Conservation (phyloP, 495 filamentous ascomycete species). For the Xylaria sp. region DNA sequence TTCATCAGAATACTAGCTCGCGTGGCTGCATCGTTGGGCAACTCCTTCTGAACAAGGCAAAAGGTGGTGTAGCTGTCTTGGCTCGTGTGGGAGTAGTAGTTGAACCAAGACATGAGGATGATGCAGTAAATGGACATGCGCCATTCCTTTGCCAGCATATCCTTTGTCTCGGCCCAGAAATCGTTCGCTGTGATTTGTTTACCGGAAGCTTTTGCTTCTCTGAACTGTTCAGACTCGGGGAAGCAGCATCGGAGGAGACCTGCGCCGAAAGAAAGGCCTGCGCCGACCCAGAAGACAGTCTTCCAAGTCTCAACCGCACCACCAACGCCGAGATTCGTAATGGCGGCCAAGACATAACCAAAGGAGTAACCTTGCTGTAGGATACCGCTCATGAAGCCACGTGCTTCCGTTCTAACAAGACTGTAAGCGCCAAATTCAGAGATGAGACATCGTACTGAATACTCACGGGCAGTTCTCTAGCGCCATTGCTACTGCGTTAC, state of each 20-base stretch:
- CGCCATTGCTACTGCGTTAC: constrained; percentile 81
- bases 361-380: constrained; percentile 80
- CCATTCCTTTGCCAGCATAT: constrained; percentile 73
- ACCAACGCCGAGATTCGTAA: constrained; percentile 71
- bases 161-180: constrained; percentile 67
- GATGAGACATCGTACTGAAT: background rate
- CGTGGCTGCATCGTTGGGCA: constrained; percentile 64
- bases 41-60: constrained; percentile 70
- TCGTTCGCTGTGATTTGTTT: constrained; percentile 53
- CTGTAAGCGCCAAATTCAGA: background rate
- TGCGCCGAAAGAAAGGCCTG: constrained; percentile 67
- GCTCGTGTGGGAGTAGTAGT: constrained; percentile 54
- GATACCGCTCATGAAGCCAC: constrained; percentile 79
- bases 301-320: constrained; percentile 64
- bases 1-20: constrained; percentile 79
- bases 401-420: constrained; percentile 55
- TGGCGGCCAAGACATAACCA: constrained; percentile 76
- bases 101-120: constrained; percentile 75
- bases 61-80: constrained; percentile 83
- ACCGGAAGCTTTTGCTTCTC: constrained; percentile 64
- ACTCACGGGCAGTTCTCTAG: constrained; percentile 74
- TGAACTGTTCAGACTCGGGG: constrained; percentile 74
- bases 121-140: constrained; percentile 72
- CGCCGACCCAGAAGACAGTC: constrained; percentile 68
- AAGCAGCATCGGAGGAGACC: constrained; percentile 70